These are phyloP conservation scores for Ceratobasidium sp. DNA, from an alignment of 1,284 basidiomycete species.

Conservation along the genomic window DNA sequence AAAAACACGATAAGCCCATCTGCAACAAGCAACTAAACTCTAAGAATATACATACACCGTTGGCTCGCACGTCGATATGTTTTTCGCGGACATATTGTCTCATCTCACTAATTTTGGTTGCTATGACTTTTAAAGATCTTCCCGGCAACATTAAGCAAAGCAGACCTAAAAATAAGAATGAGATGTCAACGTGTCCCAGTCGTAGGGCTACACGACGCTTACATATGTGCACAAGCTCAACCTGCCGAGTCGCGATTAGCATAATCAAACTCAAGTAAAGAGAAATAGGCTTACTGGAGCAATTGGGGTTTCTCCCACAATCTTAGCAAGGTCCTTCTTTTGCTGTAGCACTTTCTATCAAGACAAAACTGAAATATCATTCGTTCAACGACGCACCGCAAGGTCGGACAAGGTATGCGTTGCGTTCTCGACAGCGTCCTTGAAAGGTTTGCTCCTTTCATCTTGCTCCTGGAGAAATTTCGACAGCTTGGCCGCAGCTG, in stretches of 20 bases:
- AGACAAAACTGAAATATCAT: neutral
- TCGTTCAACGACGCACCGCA: neutral
- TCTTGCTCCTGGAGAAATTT: conserved; percentile 33
- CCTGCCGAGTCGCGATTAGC: neutral
- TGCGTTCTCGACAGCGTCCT: conserved; percentile 32
- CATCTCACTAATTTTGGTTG: conserved; percentile 21
- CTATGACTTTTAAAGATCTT: conserved; percentile 4
- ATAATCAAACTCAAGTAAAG: neutral
- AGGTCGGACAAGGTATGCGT: neutral
- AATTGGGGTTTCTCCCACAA: conserved; percentile 5
- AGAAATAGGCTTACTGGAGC: conserved; percentile 13
- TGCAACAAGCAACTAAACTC: neutral
- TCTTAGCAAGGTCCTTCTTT: neutral
- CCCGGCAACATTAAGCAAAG: conserved; percentile 22
- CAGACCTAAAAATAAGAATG: neutral
- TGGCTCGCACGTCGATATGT: conserved; percentile 36
- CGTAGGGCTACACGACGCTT: neutral
- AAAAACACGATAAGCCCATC: neutral
- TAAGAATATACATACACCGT: conserved; percentile 2
- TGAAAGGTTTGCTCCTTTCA: conserved; percentile 13
- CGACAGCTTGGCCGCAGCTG: conserved; percentile 20
- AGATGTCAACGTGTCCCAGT: neutral
- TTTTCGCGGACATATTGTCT: neutral
- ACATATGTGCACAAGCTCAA: conserved; percentile 39
- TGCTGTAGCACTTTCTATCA: neutral